Evolutionary conservation across 2,329 filamentous ascomycete genomes (phyloP), one percentile per base, ranked within the genome.

Genomic region (Cordyceps cateniannulata): DNA sequence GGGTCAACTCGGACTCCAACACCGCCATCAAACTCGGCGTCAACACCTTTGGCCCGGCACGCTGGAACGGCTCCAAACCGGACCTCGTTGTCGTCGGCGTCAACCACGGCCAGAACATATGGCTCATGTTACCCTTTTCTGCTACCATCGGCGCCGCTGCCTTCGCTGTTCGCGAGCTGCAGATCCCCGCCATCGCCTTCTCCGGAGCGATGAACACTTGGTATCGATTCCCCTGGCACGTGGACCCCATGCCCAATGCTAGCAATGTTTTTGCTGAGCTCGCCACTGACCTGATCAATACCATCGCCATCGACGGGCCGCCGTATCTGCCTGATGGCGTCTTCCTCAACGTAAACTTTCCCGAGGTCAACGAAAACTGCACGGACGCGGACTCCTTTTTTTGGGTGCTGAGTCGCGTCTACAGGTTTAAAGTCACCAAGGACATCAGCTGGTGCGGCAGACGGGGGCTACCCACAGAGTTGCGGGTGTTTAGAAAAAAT

Each of bases 331-430:
- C 87, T 0, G 66, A 75, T 0, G 77, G 80, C 50, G 77, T 83
- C 40, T 89, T 80, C 70, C 78, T 90, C 35, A 90, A 90, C 65
- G 85, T 90, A 66, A 90, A 90, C 73, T 88, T 88, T 67, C 84
- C 84, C 5, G 71, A 77, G 61, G 80, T 83, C 1, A 72, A 69
- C 2, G 76, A 69, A 0, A 69, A 71, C 56, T 90, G 87, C 73
- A 77, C 74, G 14, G 73, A 75, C 24, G 70, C 79, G 0, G 73
- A 73, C 32, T 73, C 85, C 59, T 88, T 88, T 77, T 79, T 80
- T 66, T 91, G 83, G 71, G 81, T 90, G 5, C 73, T 90, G 35
- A 85, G 77, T 51, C 78, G 87, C 20, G 84, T 90, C 68, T 76
- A 84, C 2, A 70, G 85, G 58, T 73, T 85, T 61, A n/a, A n/a